A percentile compares a stretch with the other conserved stretches of the same genome.
Conservation (phyloP, 2,329 filamentous ascomycete species). For the Penicillium sp. region DNA sequence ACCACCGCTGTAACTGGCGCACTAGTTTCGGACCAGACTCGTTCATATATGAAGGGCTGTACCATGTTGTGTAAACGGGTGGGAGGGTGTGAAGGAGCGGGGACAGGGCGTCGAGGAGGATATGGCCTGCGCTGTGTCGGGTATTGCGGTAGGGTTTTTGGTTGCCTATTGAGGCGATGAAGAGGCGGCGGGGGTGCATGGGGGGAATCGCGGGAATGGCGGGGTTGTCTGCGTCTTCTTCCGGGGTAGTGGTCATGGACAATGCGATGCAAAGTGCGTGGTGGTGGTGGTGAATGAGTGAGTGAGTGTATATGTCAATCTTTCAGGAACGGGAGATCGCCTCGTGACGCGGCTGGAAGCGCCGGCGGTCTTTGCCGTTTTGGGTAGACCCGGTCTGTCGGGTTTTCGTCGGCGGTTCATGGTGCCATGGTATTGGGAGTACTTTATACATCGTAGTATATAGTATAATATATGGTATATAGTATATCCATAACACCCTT, state of each 20-base stretch:
- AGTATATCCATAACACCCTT: no score
- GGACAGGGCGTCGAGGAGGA: slow-evolving; percentile 64
- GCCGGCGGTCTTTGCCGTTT: slow-evolving; percentile 8
- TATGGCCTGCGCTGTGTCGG: slow-evolving; percentile 86
- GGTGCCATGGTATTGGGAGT: no score
- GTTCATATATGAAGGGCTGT: slow-evolving; percentile 84
- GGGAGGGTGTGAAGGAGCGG: slow-evolving; percentile 39
- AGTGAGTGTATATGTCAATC: no score
- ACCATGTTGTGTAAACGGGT: slow-evolving; percentile 53
- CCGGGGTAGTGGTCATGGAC: no score
- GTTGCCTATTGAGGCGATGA: slow-evolving; percentile 89
- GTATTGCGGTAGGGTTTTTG: slow-evolving; percentile 73
- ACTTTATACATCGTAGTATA: no score
- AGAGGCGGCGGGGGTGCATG: slow-evolving; percentile 57
- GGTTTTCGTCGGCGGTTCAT: no score
- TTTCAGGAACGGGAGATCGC: slow-evolving; percentile 27
- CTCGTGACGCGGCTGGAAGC: slow-evolving; percentile 20
- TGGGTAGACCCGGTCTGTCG: slow-evolving; percentile 11
- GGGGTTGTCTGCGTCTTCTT: no score
- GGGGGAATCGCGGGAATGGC: slow-evolving; percentile 20
- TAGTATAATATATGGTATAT: neutral
- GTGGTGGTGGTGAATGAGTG: no score
- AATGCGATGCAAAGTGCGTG: neutral
- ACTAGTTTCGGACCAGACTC: slow-evolving; percentile 73
- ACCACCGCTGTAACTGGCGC: slow-evolving; percentile 62